Evolutionary conservation across 768 basidiomycete genomes (phyloP).

Genomic region (Kwoniella newhampshirensis): DNA sequence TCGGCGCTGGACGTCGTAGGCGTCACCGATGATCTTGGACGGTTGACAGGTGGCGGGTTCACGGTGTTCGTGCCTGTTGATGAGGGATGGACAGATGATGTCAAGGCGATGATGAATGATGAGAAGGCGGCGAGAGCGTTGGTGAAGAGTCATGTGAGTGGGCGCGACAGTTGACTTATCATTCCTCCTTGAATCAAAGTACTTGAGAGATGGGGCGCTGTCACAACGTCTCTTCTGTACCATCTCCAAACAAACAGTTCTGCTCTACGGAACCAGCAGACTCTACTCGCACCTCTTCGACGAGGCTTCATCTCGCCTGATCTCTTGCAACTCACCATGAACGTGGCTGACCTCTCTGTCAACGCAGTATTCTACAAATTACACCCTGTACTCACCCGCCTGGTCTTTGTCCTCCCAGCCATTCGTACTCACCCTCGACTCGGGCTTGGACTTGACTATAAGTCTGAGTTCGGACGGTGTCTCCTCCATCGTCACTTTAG

Average conservation of each 20-base stretch:
- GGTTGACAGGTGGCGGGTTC: conserved; percentile 30
- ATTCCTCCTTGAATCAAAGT: neutral
- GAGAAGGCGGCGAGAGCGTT: conserved; percentile 2
- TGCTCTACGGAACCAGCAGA: neutral
- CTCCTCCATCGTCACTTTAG: conserved; percentile 17
- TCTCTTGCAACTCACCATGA: neutral
- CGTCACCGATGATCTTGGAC: conserved; percentile 19
- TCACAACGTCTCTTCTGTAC: neutral
- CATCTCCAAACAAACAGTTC: neutral
- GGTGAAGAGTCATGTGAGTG: conserved; percentile 40
- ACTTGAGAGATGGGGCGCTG: neutral
- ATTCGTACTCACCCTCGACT: conserved; percentile 23
- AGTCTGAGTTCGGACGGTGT: conserved; percentile 16
- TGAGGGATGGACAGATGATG: conserved; percentile 26
- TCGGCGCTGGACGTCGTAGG: conserved; percentile 18
- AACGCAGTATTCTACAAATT: conserved; percentile 36
- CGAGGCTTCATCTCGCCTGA: neutral
- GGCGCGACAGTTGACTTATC: neutral
- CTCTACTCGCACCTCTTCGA: neutral
- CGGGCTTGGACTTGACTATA: conserved; percentile 22
- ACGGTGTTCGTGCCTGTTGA: conserved; percentile 47
- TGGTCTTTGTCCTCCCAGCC: conserved; percentile 18
- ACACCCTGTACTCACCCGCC: conserved; percentile 32
- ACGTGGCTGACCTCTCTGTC: neutral
- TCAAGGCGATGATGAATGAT: conserved; percentile 16